phyloP scores from a whole-genome alignment of 2,329 filamentous ascomycete genomes.

The Aspergillus sclerotialis region DNA sequence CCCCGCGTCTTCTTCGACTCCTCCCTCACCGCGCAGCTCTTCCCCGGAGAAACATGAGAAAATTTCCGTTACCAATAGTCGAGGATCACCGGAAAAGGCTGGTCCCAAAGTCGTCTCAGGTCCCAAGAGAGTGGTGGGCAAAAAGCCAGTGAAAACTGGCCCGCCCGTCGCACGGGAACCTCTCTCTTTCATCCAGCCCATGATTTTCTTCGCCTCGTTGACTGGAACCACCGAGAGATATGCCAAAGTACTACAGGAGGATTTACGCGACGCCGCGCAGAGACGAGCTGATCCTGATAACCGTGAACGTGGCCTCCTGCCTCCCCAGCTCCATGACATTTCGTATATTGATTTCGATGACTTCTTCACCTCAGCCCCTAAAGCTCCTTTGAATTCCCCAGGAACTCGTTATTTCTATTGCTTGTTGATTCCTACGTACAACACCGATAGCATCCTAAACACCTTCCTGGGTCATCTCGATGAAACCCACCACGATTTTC shows the following conservation, averaged over 20 bases:
- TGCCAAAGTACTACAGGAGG: constrained; percentile 56
- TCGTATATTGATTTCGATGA: constrained; percentile 88
- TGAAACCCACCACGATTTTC: constrained; percentile 94
- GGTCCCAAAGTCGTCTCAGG: constrained; percentile 12
- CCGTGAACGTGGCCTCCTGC: constrained; percentile 33
- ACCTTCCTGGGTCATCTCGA: constrained; percentile 79
- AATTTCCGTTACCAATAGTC: constrained; percentile 1
- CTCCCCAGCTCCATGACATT: constrained; percentile 66
- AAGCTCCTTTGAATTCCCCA: constrained; percentile 41
- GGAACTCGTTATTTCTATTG: constrained; percentile 68
- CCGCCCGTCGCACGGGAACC: constrained; percentile 12
- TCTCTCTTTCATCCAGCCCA: constrained; percentile 47
- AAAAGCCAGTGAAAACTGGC: constrained; percentile 22
- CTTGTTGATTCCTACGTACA: constrained; percentile 81
- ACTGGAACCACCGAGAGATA: constrained; percentile 75
- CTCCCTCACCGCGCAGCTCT: constrained; percentile 22
- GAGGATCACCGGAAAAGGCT: constrained; percentile 1
- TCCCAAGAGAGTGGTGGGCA: constrained; percentile 29
- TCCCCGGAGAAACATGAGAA: constrained; percentile 18
- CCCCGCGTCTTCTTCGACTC: constrained; percentile 21
- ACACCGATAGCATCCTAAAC: constrained; percentile 87
- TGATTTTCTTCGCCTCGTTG: constrained; percentile 86
- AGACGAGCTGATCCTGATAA: constrained; percentile 14
- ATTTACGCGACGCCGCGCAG: constrained; percentile 41
- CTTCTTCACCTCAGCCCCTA: constrained; percentile 75